phyloP scores from a whole-genome alignment of 176 grass and related monocot species.

The Phyllostachys edulis region DNA sequence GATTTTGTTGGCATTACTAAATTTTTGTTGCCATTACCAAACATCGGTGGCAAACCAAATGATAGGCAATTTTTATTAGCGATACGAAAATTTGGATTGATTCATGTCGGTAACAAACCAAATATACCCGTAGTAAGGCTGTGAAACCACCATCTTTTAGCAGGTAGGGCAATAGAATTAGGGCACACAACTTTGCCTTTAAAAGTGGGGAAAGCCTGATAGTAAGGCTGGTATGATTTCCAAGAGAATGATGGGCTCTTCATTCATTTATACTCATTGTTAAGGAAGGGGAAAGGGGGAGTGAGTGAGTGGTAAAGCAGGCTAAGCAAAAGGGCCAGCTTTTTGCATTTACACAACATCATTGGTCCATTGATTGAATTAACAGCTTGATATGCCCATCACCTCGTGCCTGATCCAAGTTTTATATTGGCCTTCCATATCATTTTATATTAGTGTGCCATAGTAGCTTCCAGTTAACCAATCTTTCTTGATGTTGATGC shows the following conservation, averaged over 20 bases:
- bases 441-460: not conserved
- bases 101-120: too few relatives aligned
- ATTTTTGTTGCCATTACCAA: too few relatives aligned
- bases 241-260: conserved; percentile 63
- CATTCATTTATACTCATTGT: conserved; percentile 47
- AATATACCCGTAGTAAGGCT: too few relatives aligned
- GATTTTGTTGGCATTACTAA: too few relatives aligned
- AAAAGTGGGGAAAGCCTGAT: conserved; percentile 44
- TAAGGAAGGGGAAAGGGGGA: conserved; percentile 24
- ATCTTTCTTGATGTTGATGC: conserved; percentile 1
- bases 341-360: conserved; percentile 54
- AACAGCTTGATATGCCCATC: conserved; percentile 30
- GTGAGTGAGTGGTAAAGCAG: conserved; percentile 46
- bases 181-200: conserved; percentile 36
- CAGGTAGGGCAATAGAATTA: conserved; percentile 40
- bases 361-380: conserved; percentile 76
- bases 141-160: conserved; percentile 19
- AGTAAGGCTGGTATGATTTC: conserved; percentile 62
- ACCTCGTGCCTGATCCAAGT: not conserved
- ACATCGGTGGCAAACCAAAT: too few relatives aligned
- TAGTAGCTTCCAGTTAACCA: not conserved
- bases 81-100: too few relatives aligned
- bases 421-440: conserved; percentile 5
- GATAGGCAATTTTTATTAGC: too few relatives aligned
- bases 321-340: conserved; percentile 44